Conservation (phyloP, 2,329 filamentous ascomycete species). For the Colletotrichum abscissum region DNA sequence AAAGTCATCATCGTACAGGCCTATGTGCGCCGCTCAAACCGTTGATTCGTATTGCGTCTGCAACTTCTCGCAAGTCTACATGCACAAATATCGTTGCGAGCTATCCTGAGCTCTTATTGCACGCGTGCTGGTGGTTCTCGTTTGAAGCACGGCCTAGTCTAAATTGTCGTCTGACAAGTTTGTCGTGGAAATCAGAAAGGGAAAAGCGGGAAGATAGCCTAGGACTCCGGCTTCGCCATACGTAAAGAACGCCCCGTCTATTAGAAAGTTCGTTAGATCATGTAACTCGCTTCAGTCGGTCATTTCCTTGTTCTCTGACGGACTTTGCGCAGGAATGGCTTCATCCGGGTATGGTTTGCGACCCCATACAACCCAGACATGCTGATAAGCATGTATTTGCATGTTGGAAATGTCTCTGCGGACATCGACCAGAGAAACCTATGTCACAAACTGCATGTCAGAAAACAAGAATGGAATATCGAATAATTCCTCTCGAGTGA, state of each 20-base stretch:
- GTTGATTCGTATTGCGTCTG: not conserved
- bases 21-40: not conserved
- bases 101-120: too few relatives aligned
- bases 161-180: not conserved
- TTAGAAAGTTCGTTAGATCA: constrained; percentile 1
- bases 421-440: constrained; percentile 62
- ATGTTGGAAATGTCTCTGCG: constrained; percentile 59
- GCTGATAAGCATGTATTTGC: constrained; percentile 60
- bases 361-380: constrained; percentile 62
- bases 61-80: not conserved
- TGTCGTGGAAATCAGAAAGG: not conserved
- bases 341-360: constrained; percentile 58
- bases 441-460: too few relatives aligned
- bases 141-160: not conserved
- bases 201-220: not conserved
- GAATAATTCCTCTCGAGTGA: too few relatives aligned
- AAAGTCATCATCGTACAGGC: not conserved
- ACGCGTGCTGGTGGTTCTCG: too few relatives aligned
- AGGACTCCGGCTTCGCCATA: not conserved
- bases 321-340: not conserved
- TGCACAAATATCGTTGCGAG: too few relatives aligned
- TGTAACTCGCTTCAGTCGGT: not conserved
- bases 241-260: not conserved
- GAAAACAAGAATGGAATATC: too few relatives aligned
- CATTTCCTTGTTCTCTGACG: not conserved